Evolutionary conservation across 2,329 filamentous ascomycete species (phyloP), one percentile per base, ranked within the genome.

Genomic region (Epichloe aotearoae): DNA sequence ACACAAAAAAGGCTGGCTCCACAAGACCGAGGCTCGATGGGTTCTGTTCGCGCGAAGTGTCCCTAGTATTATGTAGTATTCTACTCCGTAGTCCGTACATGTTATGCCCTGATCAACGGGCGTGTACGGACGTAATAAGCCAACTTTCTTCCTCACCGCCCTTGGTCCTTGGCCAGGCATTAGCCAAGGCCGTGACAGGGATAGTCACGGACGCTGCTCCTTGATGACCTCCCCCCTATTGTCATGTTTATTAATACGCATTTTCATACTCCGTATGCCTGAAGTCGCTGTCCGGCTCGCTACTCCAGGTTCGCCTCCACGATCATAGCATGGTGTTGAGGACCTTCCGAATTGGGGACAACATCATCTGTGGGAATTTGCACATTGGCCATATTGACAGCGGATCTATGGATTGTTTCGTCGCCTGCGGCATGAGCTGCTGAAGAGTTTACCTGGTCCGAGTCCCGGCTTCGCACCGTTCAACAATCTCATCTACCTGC

Each of bases 171-270:
- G 39, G 50, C 30, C 42, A 45, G 40, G 36, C 33, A 39, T 19
- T 39, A 20, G 39, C 50, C 45, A 23, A 40, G 50, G 38, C 39
- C n/a, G 19, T 41, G 50, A 51, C 50, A 51, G 50, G 50, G 45
- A 51, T 47, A 19, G 17, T 19, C 12, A 39, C 14, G 39, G 47
- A 26, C 26, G 8, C 34, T 38, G 34, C 3, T 37, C 34, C 45
- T 26, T 37, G 19, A 19, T 19, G 19, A 19, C 19, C 19, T 19
- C 14, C 26, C 17, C 14, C 26, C 12, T 20, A 10, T 15, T 23
- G 26, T 4, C 30, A 34, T 45, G 26, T 45, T 38, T 14, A 14
- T 15, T 1, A 44, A 17, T 26, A 33, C 41, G 2, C 7, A 30
- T 30, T 10, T 30, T 30, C 11, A 7, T 44, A 19, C 19, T 19